A percentile compares a stretch with the other conserved stretches of the same genome.
Evolutionary conservation across 164 flowering plant species (phyloP).

Genomic region (Dillenia suffruticosa): DNA sequence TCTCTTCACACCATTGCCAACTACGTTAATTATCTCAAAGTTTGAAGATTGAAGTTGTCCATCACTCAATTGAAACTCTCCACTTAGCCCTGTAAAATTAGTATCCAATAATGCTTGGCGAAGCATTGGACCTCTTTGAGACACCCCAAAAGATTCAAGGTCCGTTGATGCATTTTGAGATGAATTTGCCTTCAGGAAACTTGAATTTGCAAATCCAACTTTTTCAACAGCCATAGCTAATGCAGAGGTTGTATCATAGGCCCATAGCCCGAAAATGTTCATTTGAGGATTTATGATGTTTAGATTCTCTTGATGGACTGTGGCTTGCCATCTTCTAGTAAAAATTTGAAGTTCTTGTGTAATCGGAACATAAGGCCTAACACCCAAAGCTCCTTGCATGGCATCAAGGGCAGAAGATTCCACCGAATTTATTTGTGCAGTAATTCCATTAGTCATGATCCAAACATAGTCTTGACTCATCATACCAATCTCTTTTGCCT

Average conservation of each 20-base stretch:
- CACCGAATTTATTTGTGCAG: slow-evolving; percentile 8
- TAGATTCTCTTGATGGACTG: slow-evolving; percentile 18
- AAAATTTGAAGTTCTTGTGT: slow-evolving; percentile 20
- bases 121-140: slow-evolving; percentile 12
- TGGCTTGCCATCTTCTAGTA: slow-evolving; percentile 22
- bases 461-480: slow-evolving; percentile 42
- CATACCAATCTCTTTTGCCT: slow-evolving; percentile 28
- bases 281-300: background rate
- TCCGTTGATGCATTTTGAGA: slow-evolving; percentile 2
- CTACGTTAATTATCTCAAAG: slow-evolving; percentile 7
- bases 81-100: slow-evolving; percentile 12
- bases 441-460: slow-evolving; percentile 33
- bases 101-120: slow-evolving; percentile 1
- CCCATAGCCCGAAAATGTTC: slow-evolving; percentile 17
- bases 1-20: slow-evolving; percentile 8
- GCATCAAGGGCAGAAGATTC: slow-evolving; percentile 15
- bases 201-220: background rate
- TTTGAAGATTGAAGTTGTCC: slow-evolving; percentile 3
- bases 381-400: slow-evolving; percentile 46
- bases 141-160: slow-evolving; percentile 8
- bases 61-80: slow-evolving; percentile 5
- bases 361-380: slow-evolving; percentile 23
- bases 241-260: slow-evolving; percentile 19
- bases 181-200: background rate
- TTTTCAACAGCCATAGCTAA: slow-evolving; percentile 21